Base-by-base conservation (phyloP, 257 asterid species). In the Lycium barbarum region DNA sequence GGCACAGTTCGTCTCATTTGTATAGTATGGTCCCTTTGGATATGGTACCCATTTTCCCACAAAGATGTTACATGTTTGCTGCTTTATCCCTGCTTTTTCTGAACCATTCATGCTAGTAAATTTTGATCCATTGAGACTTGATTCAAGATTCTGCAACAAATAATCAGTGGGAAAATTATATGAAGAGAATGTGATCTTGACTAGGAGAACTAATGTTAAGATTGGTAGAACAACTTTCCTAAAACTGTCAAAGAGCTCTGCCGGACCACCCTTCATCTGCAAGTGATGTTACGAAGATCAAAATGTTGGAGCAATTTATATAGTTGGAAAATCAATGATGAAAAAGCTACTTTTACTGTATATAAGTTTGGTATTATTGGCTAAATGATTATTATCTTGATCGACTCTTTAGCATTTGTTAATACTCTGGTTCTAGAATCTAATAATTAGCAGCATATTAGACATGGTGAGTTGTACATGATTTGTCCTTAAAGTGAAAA, bases 21-120 rank as follows among this genome's bases (percentile, higher is more conserved):
- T 76, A 63, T 83, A 86, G 9, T 86, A 86, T 20, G 88, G 84
- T 12, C 84, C 81, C 17, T 67, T 22, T 55, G 86, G 55, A 86
- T 38, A 43, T 45, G n/a, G 54, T 9, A 86, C 14, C 88, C 88
- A 86, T 40, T 66, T 59, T 4, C 88, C 88, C 49, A 63, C 40
- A 20, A 83, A 86, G 7, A 86, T 83, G n/a, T 83, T 83, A 35
- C 88, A 86, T 55, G 2, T 62, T 45, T 47, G 26, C 4, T 82
- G 17, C 12, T 14, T 43, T 43, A 13, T 33, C 63, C 62, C 43
- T 22, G 47, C 43, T 12, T 82, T 47, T 7, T 51, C 49, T 10
- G 84, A 82, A 62, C 26, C 18, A 68, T 81, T 45, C 63, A 38
- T 53, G 0, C 65, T 76, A 11, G 20, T n/a, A 72, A 73, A 49